A percentile compares a stretch with the other conserved stretches of the same genome.
phyloP scores from a whole-genome alignment of 2,329 filamentous ascomycete species.

The Fusarium neocosmosporiellum region DNA sequence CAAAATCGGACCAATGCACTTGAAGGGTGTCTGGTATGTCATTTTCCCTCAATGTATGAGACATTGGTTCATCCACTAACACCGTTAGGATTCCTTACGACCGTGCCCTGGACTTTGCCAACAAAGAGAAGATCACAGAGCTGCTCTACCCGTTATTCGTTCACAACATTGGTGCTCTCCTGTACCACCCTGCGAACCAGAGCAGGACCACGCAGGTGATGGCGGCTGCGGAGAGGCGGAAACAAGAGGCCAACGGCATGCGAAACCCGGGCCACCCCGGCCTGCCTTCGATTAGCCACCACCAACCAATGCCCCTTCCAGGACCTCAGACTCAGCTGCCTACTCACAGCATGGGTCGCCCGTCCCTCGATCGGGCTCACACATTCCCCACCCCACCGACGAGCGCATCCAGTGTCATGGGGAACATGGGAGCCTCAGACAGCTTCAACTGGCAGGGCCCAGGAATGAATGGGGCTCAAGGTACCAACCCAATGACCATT shows the following conservation, averaged over 20 bases:
- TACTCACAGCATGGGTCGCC: conserved; percentile 80
- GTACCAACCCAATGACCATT: conserved; percentile 79
- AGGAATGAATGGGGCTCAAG: conserved; percentile 71
- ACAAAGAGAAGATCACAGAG: conserved; percentile 99
- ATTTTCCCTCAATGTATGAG: conserved; percentile 18
- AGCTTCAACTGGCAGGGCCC: conserved; percentile 82
- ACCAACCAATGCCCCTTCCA: conserved; percentile 72
- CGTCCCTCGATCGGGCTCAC: conserved; percentile 84
- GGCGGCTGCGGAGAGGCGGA: conserved; percentile 83
- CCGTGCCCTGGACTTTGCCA: conserved; percentile 96
- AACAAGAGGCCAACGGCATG: conserved; percentile 75
- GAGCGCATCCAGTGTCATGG: conserved; percentile 87
- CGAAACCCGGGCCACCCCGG: conserved; percentile 66
- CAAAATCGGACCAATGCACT: conserved; percentile 98
- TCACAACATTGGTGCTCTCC: conserved; percentile 92
- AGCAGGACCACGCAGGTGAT: conserved; percentile 86
- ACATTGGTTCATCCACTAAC: conserved; percentile 41
- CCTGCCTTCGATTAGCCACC: conserved; percentile 76
- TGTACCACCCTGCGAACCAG: conserved; percentile 94
- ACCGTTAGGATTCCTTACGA: conserved; percentile 91
- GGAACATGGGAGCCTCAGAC: conserved; percentile 77
- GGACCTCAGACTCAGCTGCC: conserved; percentile 66
- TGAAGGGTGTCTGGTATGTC: conserved; percentile 95
- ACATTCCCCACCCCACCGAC: conserved; percentile 95
- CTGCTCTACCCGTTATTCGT: conserved; percentile 95